A percentile compares a stretch with the other conserved stretches of the same genome.
phyloP scores from a whole-genome alignment of 2,329 filamentous ascomycete species.

The Calonectria pseudoreteaudii region DNA sequence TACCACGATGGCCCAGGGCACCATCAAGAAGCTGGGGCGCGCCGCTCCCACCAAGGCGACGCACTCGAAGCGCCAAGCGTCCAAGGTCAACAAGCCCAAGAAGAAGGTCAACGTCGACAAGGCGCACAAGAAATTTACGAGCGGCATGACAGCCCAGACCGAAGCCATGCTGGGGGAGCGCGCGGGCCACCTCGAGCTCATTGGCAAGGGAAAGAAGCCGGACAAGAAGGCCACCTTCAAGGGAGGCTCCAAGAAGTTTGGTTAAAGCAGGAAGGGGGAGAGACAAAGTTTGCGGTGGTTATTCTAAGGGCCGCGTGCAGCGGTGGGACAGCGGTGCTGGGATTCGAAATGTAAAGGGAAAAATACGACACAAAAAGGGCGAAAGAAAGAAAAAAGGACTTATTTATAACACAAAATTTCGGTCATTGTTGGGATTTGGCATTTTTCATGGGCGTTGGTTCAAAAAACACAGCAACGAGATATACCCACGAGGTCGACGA shows the following conservation, averaged over 20 bases:
- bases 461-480: constrained; percentile 4
- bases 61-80: constrained; percentile 56
- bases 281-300: neutral
- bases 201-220: constrained; percentile 66
- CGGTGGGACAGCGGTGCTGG: neutral
- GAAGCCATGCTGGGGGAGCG: constrained; percentile 70
- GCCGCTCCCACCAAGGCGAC: constrained; percentile 54
- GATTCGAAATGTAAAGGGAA: neutral
- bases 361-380: neutral
- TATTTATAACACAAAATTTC: neutral
- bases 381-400: neutral
- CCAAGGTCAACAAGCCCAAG: constrained; percentile 63
- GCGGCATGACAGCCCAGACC: constrained; percentile 65
- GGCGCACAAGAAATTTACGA: constrained; percentile 65
- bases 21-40: constrained; percentile 60
- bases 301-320: neutral
- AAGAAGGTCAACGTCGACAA: constrained; percentile 63
- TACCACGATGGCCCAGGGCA: constrained; percentile 66
- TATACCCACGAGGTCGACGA: constrained; percentile 12
- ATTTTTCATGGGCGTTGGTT: constrained; percentile 16
- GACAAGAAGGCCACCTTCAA: constrained; percentile 54
- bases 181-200: constrained; percentile 70
- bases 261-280: constrained; percentile 51
- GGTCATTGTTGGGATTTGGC: constrained; percentile 1
- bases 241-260: constrained; percentile 68